Evolutionary conservation across 768 basidiomycete genomes (phyloP), one percentile per base, ranked within the genome.

Genomic region (Boletus speciosus): DNA sequence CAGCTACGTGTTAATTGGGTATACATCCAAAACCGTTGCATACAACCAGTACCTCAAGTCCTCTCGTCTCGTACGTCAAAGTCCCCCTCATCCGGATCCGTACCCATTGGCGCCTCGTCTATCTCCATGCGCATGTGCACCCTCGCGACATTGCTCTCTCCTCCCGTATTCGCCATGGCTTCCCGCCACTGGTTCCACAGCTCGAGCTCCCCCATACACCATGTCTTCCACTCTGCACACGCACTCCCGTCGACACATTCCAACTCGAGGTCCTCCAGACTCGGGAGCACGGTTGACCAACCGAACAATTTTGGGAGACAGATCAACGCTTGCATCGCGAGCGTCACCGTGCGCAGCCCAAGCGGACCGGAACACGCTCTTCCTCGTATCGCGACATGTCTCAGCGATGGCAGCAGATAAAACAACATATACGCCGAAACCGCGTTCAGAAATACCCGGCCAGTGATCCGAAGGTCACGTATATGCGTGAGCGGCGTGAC

Each of bases 361-460:
- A 47, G 8, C 40, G 64, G 56, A n/a, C 55, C 63, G 14, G 55
- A 44, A 8, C 54, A 57, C 4, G 49, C 58, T 4, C 44, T 43
- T 15, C 63, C 64, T 10, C 54, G 64, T 14, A 66, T 40, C 5
- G 40, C 43, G 2, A 63, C 15, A 8, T 21, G 49, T 12, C 37
- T 47, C 43, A 57, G 0, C 27, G 55, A 55, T 5, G 64, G 64
- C 32, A 65, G 25, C 47, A 66, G 21, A 15, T 48, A 43, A 19
- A 62, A 63, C 29, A 66, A 23, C 8, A 51, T 25, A 9, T 57
- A 63, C 34, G 61, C 63, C 16, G 61, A 38, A 19, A 9, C 38
- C n/a, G 61, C 19, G 19, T 52, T 51, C 19, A 27, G 11, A 49
- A 66, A 63, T 5, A 36, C 58, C 6, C 16, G 39, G 12, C 61